Evolutionary conservation across 2,329 filamentous ascomycete genomes (phyloP).

Genomic region (Paecilomyces sp.): DNA sequence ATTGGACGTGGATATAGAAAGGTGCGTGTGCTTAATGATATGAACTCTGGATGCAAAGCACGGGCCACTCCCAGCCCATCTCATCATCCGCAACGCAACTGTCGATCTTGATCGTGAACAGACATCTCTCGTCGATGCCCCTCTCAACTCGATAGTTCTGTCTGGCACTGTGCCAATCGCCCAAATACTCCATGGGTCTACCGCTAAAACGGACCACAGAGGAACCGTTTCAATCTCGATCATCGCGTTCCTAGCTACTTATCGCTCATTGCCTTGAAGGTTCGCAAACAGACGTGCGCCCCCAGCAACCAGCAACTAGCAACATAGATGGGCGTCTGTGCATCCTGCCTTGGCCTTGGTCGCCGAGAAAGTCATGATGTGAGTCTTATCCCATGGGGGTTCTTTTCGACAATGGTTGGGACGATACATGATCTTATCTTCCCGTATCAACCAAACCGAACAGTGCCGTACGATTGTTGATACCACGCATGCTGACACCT

Average conservation of each 20-base stretch:
- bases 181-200: not conserved
- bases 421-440: not conserved
- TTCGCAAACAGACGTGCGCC: not conserved
- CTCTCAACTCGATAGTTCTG: not conserved
- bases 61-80: not conserved
- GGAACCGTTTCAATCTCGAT: not conserved
- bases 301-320: conserved; percentile 1
- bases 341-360: conserved; percentile 35
- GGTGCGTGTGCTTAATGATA: not conserved
- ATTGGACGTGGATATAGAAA: not conserved
- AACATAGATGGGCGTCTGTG: conserved; percentile 36
- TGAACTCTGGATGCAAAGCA: not conserved
- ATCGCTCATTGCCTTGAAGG: not conserved
- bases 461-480: conserved; percentile 1
- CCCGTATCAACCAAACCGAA: not conserved
- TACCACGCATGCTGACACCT: conserved; percentile 9
- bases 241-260: not conserved
- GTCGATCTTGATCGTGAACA: not conserved
- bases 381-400: conserved; percentile 6
- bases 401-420: not conserved
- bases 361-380: conserved; percentile 33
- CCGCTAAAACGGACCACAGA: not conserved
- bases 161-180: not conserved
- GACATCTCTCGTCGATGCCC: not conserved
- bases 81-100: not conserved